Conservation (phyloP, 2,329 filamentous ascomycete genomes). For the Aspergillus transmontanensis region DNA sequence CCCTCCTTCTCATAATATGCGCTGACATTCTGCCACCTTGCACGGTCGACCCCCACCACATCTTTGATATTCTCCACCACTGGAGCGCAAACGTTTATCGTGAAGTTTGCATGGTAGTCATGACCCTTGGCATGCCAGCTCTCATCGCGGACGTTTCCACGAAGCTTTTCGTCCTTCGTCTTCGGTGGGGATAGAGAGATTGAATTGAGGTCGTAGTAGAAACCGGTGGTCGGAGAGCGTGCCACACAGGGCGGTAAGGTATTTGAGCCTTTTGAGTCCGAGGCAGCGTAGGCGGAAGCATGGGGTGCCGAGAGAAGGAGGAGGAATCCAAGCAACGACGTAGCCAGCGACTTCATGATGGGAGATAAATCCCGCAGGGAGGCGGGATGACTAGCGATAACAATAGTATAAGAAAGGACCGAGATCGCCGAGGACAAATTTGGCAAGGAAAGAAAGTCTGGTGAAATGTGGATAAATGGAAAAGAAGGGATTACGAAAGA, state of each 20-base stretch:
- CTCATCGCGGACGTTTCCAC: slow-evolving; percentile 41
- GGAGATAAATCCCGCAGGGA: slow-evolving; percentile 12
- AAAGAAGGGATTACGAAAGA: not conserved
- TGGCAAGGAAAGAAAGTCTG: not conserved
- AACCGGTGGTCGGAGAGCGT: slow-evolving; percentile 60
- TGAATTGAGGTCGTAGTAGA: slow-evolving; percentile 65
- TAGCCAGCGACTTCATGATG: slow-evolving; percentile 39
- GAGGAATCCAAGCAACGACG: slow-evolving; percentile 32
- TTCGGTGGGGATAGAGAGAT: slow-evolving; percentile 56
- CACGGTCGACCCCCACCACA: slow-evolving; percentile 48
- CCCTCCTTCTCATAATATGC: slow-evolving; percentile 50
- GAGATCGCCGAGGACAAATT: not conserved
- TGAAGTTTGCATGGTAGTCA: slow-evolving; percentile 55
- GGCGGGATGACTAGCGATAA: slow-evolving; percentile 12
- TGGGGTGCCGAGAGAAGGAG: slow-evolving; percentile 38
- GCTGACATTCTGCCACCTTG: slow-evolving; percentile 50
- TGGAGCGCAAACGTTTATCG: slow-evolving; percentile 53
- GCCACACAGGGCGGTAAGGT: slow-evolving; percentile 62
- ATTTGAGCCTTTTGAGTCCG: slow-evolving; percentile 45
- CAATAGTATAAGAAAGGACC: not conserved
- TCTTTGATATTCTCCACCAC: slow-evolving; percentile 51
- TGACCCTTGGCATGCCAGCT: slow-evolving; percentile 54
- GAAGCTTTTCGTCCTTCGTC: slow-evolving; percentile 40
- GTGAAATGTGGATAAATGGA: not conserved
- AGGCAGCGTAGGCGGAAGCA: slow-evolving; percentile 34